phyloP scores from a whole-genome alignment of 805 yeast species.

The Lachancea nothofagi region DNA sequence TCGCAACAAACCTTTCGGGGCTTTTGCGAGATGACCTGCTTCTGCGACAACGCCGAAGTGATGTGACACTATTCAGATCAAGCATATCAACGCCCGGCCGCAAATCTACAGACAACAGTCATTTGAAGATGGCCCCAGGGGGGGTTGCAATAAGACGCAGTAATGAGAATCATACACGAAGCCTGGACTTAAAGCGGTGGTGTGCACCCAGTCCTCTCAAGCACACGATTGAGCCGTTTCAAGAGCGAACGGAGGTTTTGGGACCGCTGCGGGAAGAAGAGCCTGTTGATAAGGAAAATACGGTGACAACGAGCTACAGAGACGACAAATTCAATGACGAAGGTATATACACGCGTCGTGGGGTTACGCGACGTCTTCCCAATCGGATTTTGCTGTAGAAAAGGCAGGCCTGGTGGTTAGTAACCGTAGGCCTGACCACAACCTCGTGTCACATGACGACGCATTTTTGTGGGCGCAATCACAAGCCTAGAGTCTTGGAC shows the following conservation, averaged over 20 bases:
- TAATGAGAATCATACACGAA: slow-evolving; percentile 6
- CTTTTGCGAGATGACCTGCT: slow-evolving; percentile 29
- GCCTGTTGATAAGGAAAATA: slow-evolving; percentile 10
- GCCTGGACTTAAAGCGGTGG: slow-evolving; percentile 17
- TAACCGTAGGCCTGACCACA: too few relatives aligned
- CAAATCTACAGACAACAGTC: slow-evolving; percentile 32
- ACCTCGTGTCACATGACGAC: too few relatives aligned
- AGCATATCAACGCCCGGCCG: slow-evolving; percentile 33
- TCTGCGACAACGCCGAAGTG: slow-evolving; percentile 24
- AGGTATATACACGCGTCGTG: slow-evolving; percentile 5
- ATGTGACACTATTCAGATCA: slow-evolving; percentile 29
- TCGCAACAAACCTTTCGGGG: slow-evolving; percentile 36
- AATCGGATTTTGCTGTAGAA: slow-evolving; percentile 1
- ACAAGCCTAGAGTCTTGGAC: too few relatives aligned
- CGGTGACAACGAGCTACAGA: background rate
- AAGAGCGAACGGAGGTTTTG: slow-evolving; percentile 7
- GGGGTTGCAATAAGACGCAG: slow-evolving; percentile 1
- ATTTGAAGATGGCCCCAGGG: slow-evolving; percentile 15
- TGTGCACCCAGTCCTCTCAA: slow-evolving; percentile 1
- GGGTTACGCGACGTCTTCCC: slow-evolving; percentile 6
- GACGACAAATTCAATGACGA: background rate
- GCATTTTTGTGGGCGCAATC: too few relatives aligned
- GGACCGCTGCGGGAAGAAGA: slow-evolving; percentile 30
- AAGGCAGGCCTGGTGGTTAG: too few relatives aligned
- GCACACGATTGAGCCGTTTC: background rate